phyloP scores from a whole-genome alignment of 2,329 filamentous ascomycete genomes.

The Ascocoryne sarcoides region DNA sequence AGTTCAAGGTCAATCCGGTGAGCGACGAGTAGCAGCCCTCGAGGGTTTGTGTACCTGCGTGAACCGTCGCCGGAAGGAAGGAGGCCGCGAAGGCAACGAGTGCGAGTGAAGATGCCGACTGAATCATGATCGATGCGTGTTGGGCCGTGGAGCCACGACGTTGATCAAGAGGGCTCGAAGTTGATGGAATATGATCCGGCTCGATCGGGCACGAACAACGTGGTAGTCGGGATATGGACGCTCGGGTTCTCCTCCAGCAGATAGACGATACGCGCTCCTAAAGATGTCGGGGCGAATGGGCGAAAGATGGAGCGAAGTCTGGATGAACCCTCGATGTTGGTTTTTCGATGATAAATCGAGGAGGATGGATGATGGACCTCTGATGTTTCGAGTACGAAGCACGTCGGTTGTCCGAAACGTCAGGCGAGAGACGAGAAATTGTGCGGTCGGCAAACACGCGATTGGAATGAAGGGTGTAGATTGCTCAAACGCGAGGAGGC shows the following conservation, averaged over 20 bases:
- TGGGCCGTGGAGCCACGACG: not conserved
- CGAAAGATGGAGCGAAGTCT: no score
- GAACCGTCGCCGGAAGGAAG: not conserved
- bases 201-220: not conserved
- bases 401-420: no score
- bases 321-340: no score
- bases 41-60: conserved; percentile 1
- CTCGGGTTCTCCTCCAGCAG: no score
- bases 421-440: no score
- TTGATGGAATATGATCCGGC: not conserved
- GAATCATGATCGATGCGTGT: not conserved
- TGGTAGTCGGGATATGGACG: no score
- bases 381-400: no score
- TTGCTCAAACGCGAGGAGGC: not conserved
- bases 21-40: conserved; percentile 24
- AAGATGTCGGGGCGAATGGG: no score
- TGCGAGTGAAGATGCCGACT: not conserved
- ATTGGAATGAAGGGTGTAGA: not conserved
- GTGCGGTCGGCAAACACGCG: not conserved
- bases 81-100: not conserved
- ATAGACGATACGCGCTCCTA: no score
- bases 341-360: no score
- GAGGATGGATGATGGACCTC: no score
- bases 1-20: conserved; percentile 19
- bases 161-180: not conserved